Percentiles rank a stretch among this genome's conserved stretches.
Evolutionary conservation across 106 monocot species (phyloP).

Genomic region (Acorus calamus): DNA sequence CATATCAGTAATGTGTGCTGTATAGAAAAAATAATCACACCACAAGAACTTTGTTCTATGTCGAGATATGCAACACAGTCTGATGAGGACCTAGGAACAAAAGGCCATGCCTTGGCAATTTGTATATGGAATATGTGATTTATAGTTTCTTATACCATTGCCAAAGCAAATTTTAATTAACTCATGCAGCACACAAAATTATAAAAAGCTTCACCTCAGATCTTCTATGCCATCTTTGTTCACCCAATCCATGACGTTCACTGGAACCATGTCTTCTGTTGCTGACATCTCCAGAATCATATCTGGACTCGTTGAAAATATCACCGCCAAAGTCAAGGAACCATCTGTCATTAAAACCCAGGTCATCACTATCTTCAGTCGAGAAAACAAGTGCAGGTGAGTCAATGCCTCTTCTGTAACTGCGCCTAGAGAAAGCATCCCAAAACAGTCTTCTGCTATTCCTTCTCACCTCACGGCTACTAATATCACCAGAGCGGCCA

Average conservation of each 20-base stretch:
- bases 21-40: no score
- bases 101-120: no score
- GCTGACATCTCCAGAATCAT: constrained; percentile 19
- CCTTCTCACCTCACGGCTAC: constrained; percentile 26
- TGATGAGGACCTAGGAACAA: no score
- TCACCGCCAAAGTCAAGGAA: constrained; percentile 43
- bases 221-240: constrained; percentile 48
- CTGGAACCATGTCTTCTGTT: constrained; percentile 24
- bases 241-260: constrained; percentile 18
- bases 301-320: constrained; percentile 29
- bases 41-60: no score
- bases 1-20: no score
- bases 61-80: no score
- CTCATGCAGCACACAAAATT: constrained; percentile 15
- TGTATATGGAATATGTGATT: no score
- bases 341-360: constrained; percentile 44
- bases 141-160: neutral
- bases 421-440: constrained; percentile 63
- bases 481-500: constrained; percentile 14
- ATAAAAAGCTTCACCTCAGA: constrained; percentile 47
- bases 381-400: constrained; percentile 16
- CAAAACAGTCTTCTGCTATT: constrained; percentile 55
- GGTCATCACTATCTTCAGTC: constrained; percentile 23
- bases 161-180: constrained; percentile 7
- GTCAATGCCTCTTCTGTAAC: constrained; percentile 26